A percentile compares a stretch with the other conserved stretches of the same genome.
Evolutionary conservation across 2,329 filamentous ascomycete genomes (phyloP).

Genomic region (Pyricularia pennisetigena): DNA sequence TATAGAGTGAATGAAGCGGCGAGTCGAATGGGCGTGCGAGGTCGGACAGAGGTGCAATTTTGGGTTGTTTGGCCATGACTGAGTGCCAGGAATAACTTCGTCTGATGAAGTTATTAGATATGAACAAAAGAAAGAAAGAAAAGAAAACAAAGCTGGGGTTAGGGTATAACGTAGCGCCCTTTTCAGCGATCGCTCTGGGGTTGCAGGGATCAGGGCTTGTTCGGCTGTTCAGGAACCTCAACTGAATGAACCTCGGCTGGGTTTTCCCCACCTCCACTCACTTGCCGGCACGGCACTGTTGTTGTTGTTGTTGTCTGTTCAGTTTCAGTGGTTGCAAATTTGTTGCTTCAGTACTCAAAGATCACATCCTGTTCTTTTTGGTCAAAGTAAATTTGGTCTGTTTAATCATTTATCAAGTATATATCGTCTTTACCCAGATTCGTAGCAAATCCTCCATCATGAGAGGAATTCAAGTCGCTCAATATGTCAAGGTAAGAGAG

Average conservation of each 20-base stretch:
- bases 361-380: neutral
- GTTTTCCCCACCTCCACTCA: neutral
- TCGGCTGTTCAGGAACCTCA: neutral
- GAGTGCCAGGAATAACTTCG: too few relatives aligned
- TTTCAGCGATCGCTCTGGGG: neutral
- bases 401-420: neutral
- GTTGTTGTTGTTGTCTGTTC: neutral
- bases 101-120: too few relatives aligned
- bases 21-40: too few relatives aligned
- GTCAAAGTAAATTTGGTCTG: neutral
- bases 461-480: slow-evolving; percentile 22
- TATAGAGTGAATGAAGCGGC: too few relatives aligned
- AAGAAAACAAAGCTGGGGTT: neutral
- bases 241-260: neutral
- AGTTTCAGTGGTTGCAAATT: neutral
- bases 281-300: too few relatives aligned
- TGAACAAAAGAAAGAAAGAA: too few relatives aligned
- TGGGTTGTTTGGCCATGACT: too few relatives aligned
- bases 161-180: neutral
- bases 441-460: slow-evolving; percentile 12
- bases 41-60: too few relatives aligned
- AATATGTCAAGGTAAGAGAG: slow-evolving; percentile 22
- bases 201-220: neutral
- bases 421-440: neutral
- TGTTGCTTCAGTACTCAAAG: neutral